These are phyloP conservation scores for barrel medic (Medicago truncatula) DNA, from an alignment of 306 rosid genomes.

Conservation along the genomic window DNA sequence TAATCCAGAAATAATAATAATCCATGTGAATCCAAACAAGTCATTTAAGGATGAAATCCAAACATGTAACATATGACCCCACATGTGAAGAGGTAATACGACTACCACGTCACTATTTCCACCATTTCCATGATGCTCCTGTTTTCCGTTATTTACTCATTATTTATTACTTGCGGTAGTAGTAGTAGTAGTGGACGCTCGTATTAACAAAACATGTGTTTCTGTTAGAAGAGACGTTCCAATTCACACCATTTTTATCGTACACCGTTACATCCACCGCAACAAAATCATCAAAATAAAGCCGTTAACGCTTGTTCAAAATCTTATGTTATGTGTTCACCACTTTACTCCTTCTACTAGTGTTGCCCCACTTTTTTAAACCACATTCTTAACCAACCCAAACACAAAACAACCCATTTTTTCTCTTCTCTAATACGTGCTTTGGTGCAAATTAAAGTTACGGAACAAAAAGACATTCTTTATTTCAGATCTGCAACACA, in stretches of 20 bases:
- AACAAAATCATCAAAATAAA: slow-evolving; percentile 31
- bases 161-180: background rate
- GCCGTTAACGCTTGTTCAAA: slow-evolving; percentile 34
- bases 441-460: background rate
- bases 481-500: slow-evolving; percentile 60
- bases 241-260: background rate
- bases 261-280: slow-evolving; percentile 26
- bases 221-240: slow-evolving; percentile 31
- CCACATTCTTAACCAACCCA: background rate
- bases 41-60: background rate
- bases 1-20: background rate
- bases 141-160: slow-evolving; percentile 38
- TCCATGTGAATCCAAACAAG: background rate
- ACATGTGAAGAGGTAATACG: background rate
- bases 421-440: too few species aligned
- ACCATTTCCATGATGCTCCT: background rate
- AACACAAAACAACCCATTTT: background rate
- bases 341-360: too few species aligned
- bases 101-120: background rate
- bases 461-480: slow-evolving; percentile 37
- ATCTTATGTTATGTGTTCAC: background rate
- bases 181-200: background rate
- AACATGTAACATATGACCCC: background rate
- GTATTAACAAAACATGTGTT: background rate
- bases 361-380: background rate